These are phyloP conservation scores for Ambrosiella cleistominuta DNA, from an alignment of 2,329 filamentous ascomycete species.

Conservation along the genomic window DNA sequence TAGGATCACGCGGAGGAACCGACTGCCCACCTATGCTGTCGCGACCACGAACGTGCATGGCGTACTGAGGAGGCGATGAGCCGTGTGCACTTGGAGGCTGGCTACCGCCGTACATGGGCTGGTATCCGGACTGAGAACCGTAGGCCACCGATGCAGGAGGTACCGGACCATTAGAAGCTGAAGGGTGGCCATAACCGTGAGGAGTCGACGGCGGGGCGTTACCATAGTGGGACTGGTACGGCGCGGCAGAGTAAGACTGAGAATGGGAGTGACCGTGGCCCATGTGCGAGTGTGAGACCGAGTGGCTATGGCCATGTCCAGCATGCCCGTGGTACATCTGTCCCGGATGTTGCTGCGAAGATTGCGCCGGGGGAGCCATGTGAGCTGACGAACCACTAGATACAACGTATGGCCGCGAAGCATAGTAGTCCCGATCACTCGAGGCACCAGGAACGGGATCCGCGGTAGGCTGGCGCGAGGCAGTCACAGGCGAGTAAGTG, in stretches of 20 bases:
- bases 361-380: constrained; percentile 25
- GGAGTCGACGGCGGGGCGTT: constrained; percentile 13
- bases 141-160: neutral
- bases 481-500: constrained; percentile 30
- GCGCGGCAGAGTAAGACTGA: constrained; percentile 15
- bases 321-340: constrained; percentile 22
- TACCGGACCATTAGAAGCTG: constrained; percentile 13
- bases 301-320: neutral
- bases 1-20: constrained; percentile 1
- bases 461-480: constrained; percentile 26
- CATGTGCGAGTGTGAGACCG: constrained; percentile 12
- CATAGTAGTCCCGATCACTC: constrained; percentile 32
- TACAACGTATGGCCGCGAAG: constrained; percentile 21
- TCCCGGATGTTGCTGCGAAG: constrained; percentile 35
- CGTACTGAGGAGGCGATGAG: constrained; percentile 9
- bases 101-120: neutral
- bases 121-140: constrained; percentile 14
- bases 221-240: constrained; percentile 1
- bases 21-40: constrained; percentile 1
- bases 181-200: constrained; percentile 18
- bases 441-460: constrained; percentile 18
- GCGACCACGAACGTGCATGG: constrained; percentile 3
- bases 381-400: constrained; percentile 16
- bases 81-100: constrained; percentile 13
- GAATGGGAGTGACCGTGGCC: constrained; percentile 8